Conservation (phyloP, 495 filamentous ascomycete species). For the Neurospora sp. region DNA sequence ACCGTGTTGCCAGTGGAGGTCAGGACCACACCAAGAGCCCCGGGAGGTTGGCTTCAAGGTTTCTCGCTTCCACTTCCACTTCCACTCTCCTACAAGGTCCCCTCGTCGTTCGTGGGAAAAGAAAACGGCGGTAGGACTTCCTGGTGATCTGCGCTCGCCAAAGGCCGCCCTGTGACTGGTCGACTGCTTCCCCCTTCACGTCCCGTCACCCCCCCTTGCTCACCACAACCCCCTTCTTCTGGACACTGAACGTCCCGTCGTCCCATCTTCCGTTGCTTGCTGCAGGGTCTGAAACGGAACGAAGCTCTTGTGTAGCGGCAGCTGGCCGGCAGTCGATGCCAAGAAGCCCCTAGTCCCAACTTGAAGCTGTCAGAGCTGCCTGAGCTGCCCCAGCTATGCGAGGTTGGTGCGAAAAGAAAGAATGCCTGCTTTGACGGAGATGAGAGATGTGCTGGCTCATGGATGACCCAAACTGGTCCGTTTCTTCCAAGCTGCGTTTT, state of each 20-base stretch:
- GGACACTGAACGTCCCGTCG: conserved; percentile 1
- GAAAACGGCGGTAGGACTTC: conserved; percentile 8
- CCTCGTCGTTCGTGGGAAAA: conserved; percentile 3
- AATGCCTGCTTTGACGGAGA: background rate
- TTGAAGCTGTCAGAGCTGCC: background rate
- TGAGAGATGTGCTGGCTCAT: background rate
- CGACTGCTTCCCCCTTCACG: conserved; percentile 7
- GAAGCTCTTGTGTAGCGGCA: background rate
- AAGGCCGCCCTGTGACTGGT: background rate
- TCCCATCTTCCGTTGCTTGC: background rate
- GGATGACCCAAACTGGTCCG: background rate
- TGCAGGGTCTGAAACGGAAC: background rate
- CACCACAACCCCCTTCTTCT: conserved; percentile 5
- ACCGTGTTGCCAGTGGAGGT: background rate
- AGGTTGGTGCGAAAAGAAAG: background rate
- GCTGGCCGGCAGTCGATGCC: background rate
- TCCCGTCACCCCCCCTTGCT: background rate
- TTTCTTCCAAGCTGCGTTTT: background rate
- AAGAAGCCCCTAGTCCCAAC: background rate
- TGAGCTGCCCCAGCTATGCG: background rate
- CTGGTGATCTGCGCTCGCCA: conserved; percentile 6
- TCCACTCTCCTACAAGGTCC: background rate
- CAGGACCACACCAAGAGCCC: background rate
- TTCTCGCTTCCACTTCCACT: background rate
- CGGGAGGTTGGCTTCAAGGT: background rate